Percentiles rank a stretch among this genome's conserved stretches.
Evolutionary conservation across 1,139 yeast genomes (phyloP).

Genomic region (Diutina catenulata): DNA sequence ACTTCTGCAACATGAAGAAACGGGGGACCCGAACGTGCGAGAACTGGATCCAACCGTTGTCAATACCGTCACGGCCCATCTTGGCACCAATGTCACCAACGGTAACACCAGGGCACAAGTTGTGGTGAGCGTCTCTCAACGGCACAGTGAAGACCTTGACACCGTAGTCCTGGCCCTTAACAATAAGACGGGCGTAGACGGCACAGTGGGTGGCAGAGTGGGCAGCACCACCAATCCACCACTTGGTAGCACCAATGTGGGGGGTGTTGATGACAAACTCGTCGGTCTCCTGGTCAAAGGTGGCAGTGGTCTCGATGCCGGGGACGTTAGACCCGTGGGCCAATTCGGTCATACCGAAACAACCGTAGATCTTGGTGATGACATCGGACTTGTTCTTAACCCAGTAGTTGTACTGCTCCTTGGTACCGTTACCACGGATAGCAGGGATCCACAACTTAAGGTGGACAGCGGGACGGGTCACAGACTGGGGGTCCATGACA

Average conservation of each 20-base stretch:
- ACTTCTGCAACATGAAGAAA: conserved; percentile 72
- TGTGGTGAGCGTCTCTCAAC: conserved; percentile 61
- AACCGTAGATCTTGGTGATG: conserved; percentile 66
- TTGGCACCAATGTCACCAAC: conserved; percentile 90
- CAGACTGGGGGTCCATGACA: conserved; percentile 38
- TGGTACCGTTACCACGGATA: conserved; percentile 39
- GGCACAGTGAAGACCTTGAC: conserved; percentile 89
- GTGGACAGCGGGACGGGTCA: conserved; percentile 39
- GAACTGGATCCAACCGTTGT: conserved; percentile 93
- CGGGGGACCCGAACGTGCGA: conserved; percentile 74
- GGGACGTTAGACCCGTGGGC: conserved; percentile 95
- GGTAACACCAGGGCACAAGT: conserved; percentile 65
- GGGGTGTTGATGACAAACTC: conserved; percentile 77
- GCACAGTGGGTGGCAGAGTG: conserved; percentile 82
- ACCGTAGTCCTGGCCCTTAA: conserved; percentile 76
- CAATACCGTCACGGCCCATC: conserved; percentile 86
- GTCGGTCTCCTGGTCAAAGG: conserved; percentile 53
- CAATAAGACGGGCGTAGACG: conserved; percentile 72
- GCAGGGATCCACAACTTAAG: conserved; percentile 38
- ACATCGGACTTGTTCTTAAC: conserved; percentile 49
- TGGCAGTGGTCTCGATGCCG: conserved; percentile 85
- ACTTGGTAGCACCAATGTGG: conserved; percentile 81
- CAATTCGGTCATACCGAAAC: conserved; percentile 90
- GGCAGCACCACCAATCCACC: conserved; percentile 99
- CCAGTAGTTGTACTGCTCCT: conserved; percentile 59